These are phyloP conservation scores for Diaporthe destruens DNA, from an alignment of 2,329 filamentous ascomycete species.

Conservation along the genomic window DNA sequence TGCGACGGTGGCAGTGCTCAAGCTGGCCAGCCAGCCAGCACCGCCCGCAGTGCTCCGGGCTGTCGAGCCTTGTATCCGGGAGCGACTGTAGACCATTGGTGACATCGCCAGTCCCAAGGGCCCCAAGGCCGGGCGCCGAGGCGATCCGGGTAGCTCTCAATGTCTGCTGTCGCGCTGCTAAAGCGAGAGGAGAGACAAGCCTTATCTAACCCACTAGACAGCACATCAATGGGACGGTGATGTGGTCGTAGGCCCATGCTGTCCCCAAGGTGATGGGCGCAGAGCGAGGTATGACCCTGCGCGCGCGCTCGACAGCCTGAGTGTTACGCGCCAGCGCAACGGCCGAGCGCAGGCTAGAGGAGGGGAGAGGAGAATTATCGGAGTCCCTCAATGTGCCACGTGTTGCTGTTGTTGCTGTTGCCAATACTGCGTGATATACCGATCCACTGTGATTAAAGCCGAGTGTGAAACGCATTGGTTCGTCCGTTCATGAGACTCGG, in stretches of 20 bases:
- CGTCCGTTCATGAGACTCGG: not conserved
- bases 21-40: slow-evolving; percentile 6
- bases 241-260: slow-evolving; percentile 1
- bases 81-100: not conserved
- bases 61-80: slow-evolving; percentile 22
- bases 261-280: not conserved
- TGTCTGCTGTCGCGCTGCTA: not conserved
- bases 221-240: slow-evolving; percentile 1
- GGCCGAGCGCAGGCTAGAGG: not conserved
- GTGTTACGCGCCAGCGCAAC: not conserved
- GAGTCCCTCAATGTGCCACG: slow-evolving; percentile 16
- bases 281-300: slow-evolving; percentile 14
- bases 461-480: slow-evolving; percentile 10
- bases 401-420: slow-evolving; percentile 7
- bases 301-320: slow-evolving; percentile 3
- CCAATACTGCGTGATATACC: not conserved
- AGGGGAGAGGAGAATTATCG: slow-evolving; percentile 1
- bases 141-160: slow-evolving; percentile 5
- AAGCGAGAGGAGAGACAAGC: too few species aligned
- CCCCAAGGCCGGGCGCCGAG: not conserved
- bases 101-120: not conserved
- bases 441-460: not conserved
- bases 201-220: slow-evolving; percentile 8
- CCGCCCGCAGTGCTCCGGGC: slow-evolving; percentile 24
- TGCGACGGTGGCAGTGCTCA: slow-evolving; percentile 28